Conservation (phyloP, 305 asterid genomes). For the Rubia balearica region DNA sequence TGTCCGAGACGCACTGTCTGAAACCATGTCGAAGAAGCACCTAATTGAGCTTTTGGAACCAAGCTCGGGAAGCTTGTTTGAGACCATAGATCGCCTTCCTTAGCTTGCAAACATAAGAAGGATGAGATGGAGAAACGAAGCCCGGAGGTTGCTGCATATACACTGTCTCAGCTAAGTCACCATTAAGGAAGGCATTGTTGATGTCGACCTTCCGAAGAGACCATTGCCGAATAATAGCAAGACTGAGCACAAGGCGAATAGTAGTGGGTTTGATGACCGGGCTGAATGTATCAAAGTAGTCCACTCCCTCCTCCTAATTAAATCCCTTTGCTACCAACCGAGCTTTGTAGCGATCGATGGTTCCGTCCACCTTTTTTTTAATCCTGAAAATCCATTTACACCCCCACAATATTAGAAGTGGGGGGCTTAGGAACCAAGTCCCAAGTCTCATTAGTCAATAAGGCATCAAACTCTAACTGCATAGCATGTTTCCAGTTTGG, state of each 20-base stretch:
- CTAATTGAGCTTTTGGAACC: not conserved
- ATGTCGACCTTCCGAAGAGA: not conserved
- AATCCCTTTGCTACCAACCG: not conserved
- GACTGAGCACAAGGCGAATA: not conserved
- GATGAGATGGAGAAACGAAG: not conserved
- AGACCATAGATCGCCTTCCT: not conserved
- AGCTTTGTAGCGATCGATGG: not conserved
- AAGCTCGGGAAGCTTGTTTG: not conserved
- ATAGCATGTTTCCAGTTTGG: not conserved
- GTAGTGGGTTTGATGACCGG: not conserved
- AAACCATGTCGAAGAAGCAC: not conserved
- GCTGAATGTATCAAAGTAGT: not conserved
- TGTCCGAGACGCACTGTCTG: too few species aligned
- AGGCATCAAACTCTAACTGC: too few species aligned
- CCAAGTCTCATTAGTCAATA: too few species aligned
- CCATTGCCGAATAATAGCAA: not conserved
- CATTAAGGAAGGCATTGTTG: not conserved
- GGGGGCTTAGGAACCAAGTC: too few species aligned
- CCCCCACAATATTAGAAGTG: not conserved
- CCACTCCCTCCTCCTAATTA: not conserved
- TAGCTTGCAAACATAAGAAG: not conserved
- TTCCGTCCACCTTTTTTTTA: too few species aligned
- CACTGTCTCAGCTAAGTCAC: not conserved
- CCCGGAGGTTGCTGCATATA: not conserved
- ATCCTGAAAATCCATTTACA: not conserved